phyloP scores from a whole-genome alignment of 768 basidiomycete genomes.

The Phlebiopsis flavidoalba region DNA sequence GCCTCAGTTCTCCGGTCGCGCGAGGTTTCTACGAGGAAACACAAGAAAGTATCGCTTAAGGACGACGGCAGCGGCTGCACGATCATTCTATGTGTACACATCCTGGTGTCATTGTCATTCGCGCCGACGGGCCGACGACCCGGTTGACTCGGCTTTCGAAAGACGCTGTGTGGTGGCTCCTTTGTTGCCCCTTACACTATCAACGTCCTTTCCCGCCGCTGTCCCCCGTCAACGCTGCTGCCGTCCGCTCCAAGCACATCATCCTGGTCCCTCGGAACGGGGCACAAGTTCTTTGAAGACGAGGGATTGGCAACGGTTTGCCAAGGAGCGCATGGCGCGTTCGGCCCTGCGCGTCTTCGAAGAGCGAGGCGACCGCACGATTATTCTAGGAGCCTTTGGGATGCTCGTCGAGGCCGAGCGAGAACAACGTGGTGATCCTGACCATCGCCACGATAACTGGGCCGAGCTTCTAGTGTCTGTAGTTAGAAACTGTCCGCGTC shows the following conservation, averaged over 20 bases:
- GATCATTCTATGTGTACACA: constrained; percentile 45
- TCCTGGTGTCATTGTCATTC: constrained; percentile 37
- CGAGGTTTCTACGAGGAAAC: constrained; percentile 36
- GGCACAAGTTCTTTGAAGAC: constrained; percentile 30
- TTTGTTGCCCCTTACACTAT: constrained; percentile 35
- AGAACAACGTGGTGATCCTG: constrained; percentile 37
- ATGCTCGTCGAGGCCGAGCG: constrained; percentile 34
- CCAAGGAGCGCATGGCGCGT: constrained; percentile 47
- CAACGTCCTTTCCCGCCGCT: constrained; percentile 35
- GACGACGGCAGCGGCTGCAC: constrained; percentile 37
- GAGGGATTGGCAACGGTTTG: constrained; percentile 34
- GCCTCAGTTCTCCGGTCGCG: constrained; percentile 29
- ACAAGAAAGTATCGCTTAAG: constrained; percentile 24
- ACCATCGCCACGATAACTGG: constrained; percentile 40
- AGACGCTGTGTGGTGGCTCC: constrained; percentile 18
- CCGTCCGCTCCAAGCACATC: constrained; percentile 33
- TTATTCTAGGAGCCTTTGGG: constrained; percentile 43
- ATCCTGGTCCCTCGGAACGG: constrained; percentile 29
- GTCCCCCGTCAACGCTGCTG: constrained; percentile 40
- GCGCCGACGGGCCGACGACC: constrained; percentile 30
- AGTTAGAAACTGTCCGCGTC: constrained; percentile 11
- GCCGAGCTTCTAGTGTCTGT: constrained; percentile 39
- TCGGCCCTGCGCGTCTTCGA: constrained; percentile 40
- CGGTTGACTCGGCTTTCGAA: constrained; percentile 2
- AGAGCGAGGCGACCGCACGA: constrained; percentile 30